These are phyloP conservation scores for Ogataea methanolica DNA, from an alignment of 805 yeast genomes.

Conservation along the genomic window DNA sequence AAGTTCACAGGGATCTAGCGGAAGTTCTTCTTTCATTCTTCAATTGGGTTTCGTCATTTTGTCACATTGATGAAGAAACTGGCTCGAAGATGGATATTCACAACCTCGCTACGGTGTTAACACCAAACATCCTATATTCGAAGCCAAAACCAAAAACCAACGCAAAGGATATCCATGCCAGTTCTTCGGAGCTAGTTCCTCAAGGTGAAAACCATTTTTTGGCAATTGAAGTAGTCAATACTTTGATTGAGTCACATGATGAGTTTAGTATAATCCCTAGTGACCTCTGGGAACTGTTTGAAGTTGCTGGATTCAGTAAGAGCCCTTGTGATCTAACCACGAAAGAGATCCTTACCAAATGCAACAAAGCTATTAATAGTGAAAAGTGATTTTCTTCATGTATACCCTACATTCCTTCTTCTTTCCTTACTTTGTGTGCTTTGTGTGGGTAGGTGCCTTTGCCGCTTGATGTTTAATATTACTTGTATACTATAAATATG, in stretches of 20 bases:
- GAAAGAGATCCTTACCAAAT: constrained; percentile 35
- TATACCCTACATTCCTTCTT: background rate
- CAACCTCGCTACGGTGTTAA: constrained; percentile 89
- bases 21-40: constrained; percentile 84
- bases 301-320: constrained; percentile 38
- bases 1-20: constrained; percentile 73
- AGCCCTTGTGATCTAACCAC: constrained; percentile 24
- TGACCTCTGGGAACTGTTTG: constrained; percentile 49
- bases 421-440: background rate
- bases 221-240: constrained; percentile 87
- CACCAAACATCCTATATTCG: constrained; percentile 82
- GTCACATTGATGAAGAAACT: constrained; percentile 83
- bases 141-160: constrained; percentile 41
- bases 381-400: constrained; percentile 2
- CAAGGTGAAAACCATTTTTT: constrained; percentile 72
- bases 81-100: constrained; percentile 96
- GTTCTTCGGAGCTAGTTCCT: constrained; percentile 21
- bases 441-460: too few relatives aligned
- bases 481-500: too few relatives aligned
- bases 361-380: constrained; percentile 26
- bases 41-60: constrained; percentile 94
- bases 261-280: constrained; percentile 73
- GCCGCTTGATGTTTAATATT: too few relatives aligned
- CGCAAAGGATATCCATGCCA: constrained; percentile 15
- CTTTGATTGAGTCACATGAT: constrained; percentile 75